phyloP scores from a whole-genome alignment of 495 filamentous ascomycete genomes.

The Tuber borchii region DNA sequence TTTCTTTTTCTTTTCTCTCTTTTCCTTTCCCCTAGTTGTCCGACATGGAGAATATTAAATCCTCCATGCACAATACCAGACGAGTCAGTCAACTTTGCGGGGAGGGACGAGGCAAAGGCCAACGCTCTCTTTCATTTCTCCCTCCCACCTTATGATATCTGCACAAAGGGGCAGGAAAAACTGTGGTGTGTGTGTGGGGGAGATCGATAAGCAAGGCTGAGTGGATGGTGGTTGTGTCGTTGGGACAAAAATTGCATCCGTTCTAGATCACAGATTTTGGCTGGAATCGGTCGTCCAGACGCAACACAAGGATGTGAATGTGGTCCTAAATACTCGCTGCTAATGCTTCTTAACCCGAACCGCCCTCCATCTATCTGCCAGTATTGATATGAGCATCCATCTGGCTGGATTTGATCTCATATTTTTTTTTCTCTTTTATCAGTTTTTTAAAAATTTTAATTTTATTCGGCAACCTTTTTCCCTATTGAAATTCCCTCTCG shows the following conservation, averaged over 20 bases:
- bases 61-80: not conserved
- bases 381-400: not conserved
- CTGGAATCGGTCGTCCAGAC: conserved; percentile 20
- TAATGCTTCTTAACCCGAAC: not conserved
- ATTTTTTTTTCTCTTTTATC: conserved; percentile 7
- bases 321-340: not conserved
- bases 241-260: conserved; percentile 27
- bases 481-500: not conserved
- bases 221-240: conserved; percentile 29
- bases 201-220: conserved; percentile 2
- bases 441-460: conserved; percentile 9
- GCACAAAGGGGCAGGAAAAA: not conserved
- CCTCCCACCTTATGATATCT: not conserved
- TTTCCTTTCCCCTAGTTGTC: not conserved
- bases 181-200: not conserved
- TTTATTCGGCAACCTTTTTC: not conserved
- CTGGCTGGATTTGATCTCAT: conserved; percentile 1
- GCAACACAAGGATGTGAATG: conserved; percentile 14
- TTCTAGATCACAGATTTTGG: conserved; percentile 32
- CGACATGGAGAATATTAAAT: conserved; percentile 1
- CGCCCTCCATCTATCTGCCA: not conserved
- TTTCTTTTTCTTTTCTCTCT: not conserved
- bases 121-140: not conserved
- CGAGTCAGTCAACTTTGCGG: not conserved
- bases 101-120: not conserved